Evolutionary conservation across 345 rosid species (phyloP), one percentile per base, ranked within the genome.

Genomic region (Gossypium herbaceum): DNA sequence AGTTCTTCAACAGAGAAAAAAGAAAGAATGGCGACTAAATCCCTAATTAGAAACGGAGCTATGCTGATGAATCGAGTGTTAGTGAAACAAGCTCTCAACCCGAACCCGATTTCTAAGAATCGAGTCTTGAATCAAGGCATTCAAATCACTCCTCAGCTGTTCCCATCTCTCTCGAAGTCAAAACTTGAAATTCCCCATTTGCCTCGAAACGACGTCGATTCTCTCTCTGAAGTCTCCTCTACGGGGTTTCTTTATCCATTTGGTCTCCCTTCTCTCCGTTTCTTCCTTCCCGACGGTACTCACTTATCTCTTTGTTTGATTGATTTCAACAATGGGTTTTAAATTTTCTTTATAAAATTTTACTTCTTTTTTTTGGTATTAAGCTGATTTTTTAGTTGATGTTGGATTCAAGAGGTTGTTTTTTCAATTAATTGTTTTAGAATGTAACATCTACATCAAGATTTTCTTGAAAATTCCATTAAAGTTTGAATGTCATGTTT

Each of bases 261-360:
- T 61, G 97, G 97, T 73, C 87, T 92, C 74, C 98, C 98, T 45
- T 90, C 95, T 34, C 88, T 91, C 73, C 85, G 80, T 59, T 94
- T 94, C 91, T 94, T 88, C 92, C 79, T 92, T 73, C 97, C 98
- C 11, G 89, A 92, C n/a, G 98, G 98, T 94, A 75, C 61, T 44
- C 16, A 43, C 48, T 34, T 22, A 48, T 64, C 77, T 20, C 51
- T 13, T 67, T 61, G 3, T 55, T 11, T 70, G 12, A 57, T 57
- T 73, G 59, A 10, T 72, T 16, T 43, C 66, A 58, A 72, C 24
- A 12, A 54, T 57, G 66, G 13, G 15, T 8, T 62, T 62, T 62
- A 5, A 16, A 45, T 12, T 1, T 11, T 34, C 13, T 66, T 12
- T 5, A 22, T 22, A 45, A 65, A 29, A 29, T 29, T 61, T 60